Percentiles rank a stretch among this genome's conserved stretches.
These are phyloP conservation scores for Rhynchospora tenuis DNA, from an alignment of 176 grass and related monocot genomes.

Conservation along the genomic window DNA sequence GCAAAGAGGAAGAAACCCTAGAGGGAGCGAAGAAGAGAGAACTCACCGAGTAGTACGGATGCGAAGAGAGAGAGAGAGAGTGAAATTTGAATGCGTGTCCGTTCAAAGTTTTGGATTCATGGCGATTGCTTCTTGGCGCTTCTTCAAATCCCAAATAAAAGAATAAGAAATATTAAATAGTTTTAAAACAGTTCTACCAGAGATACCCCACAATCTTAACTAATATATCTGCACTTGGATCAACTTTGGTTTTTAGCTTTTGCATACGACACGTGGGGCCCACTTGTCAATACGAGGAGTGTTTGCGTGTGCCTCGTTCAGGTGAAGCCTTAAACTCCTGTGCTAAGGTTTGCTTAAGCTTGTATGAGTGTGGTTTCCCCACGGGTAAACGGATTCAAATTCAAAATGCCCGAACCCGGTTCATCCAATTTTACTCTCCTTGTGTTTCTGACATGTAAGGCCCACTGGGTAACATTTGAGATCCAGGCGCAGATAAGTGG, in stretches of 20 bases:
- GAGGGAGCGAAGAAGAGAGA: background rate
- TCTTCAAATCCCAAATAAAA: slow-evolving; percentile 25
- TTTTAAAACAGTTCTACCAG: background rate
- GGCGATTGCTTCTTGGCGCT: slow-evolving; percentile 31
- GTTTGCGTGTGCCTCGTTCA: background rate
- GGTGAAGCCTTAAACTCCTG: background rate
- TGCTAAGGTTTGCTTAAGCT: background rate
- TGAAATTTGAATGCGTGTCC: slow-evolving; percentile 9
- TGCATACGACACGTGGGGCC: background rate
- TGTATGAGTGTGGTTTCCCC: background rate
- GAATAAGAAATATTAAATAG: background rate
- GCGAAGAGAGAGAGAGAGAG: background rate
- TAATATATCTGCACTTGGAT: background rate
- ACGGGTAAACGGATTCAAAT: background rate
- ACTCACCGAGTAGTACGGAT: background rate
- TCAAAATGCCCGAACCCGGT: background rate
- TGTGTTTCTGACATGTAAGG: background rate
- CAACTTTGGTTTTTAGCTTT: background rate
- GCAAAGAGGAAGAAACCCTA: slow-evolving; percentile 17
- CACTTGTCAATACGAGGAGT: background rate
- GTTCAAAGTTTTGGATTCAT: slow-evolving; percentile 28
- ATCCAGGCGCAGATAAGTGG: background rate
- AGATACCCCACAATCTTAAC: background rate
- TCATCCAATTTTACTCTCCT: background rate
- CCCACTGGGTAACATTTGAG: background rate